These are phyloP conservation scores for Trichoderma polysporum DNA, from an alignment of 2,329 filamentous ascomycete species.

Conservation along the genomic window DNA sequence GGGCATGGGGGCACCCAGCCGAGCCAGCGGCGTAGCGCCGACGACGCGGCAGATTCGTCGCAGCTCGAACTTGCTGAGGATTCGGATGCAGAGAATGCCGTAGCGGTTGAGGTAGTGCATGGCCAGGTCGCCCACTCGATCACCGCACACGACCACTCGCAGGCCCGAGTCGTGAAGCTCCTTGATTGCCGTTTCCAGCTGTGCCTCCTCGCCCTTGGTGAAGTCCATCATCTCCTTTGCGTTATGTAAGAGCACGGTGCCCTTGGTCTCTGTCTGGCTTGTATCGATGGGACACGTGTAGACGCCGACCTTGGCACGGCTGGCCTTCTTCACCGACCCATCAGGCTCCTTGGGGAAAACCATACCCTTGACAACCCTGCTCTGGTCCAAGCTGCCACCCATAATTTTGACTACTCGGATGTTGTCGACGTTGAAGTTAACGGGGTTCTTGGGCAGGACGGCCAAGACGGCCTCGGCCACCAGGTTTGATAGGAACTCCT, in stretches of 20 bases:
- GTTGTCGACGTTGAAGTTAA: slow-evolving; percentile 98
- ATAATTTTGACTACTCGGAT: slow-evolving; percentile 99
- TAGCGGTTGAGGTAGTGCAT: slow-evolving; percentile 98
- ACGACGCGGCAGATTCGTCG: slow-evolving; percentile 93
- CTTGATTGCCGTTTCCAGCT: slow-evolving; percentile 89
- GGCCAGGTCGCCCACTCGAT: slow-evolving; percentile 92
- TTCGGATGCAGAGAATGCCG: slow-evolving; percentile 93
- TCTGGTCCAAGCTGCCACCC: slow-evolving; percentile 93
- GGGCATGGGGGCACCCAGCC: slow-evolving; percentile 97
- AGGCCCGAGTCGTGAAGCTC: slow-evolving; percentile 93
- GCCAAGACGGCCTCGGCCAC: slow-evolving; percentile 83
- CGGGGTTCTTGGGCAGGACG: slow-evolving; percentile 91
- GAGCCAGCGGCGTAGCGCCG: slow-evolving; percentile 91
- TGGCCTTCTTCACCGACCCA: slow-evolving; percentile 84
- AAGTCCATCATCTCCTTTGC: slow-evolving; percentile 99
- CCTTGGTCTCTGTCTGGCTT: slow-evolving; percentile 97
- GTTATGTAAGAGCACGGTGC: slow-evolving; percentile 93
- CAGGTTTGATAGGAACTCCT: slow-evolving; percentile 81
- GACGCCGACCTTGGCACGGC: slow-evolving; percentile 92
- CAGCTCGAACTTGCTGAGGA: slow-evolving; percentile 97
- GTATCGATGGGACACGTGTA: slow-evolving; percentile 95
- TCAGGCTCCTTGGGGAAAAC: slow-evolving; percentile 97
- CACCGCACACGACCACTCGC: slow-evolving; percentile 86
- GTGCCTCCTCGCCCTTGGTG: slow-evolving; percentile 91
- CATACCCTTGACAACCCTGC: slow-evolving; percentile 94